Evolutionary conservation across 1,139 yeast genomes (phyloP), one percentile per base, ranked within the genome.

Genomic region (Nadsonia commutata): DNA sequence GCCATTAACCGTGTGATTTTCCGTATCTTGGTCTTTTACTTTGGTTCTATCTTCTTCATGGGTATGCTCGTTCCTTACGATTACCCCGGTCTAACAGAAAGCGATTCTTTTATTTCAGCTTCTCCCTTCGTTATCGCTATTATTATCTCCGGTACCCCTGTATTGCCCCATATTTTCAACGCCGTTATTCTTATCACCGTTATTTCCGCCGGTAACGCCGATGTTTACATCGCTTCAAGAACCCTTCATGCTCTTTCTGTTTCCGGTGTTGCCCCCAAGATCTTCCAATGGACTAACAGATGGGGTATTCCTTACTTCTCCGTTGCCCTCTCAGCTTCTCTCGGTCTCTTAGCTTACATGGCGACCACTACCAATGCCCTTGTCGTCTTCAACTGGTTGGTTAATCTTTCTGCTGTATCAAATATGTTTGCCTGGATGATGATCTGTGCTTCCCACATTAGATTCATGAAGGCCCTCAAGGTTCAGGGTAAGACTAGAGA

Each of bases 61-160:
- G 88, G 90, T 46, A 70, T 80, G 76, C 74, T 82, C 60, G 90
- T 82, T 43, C 77, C 86, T 33, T 77, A 78, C 50, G 72, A 70
- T 52, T 88, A 80, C 59, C 74, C 76, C 37, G 58, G 66, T 48
- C 68, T 78, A 52, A 49, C 62, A 20, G 65, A 70, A 20, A 56
- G 58, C 1, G 58, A 53, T 31, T 68, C 71, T 13, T 68, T 74
- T 45, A 84, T 84, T 17, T 70, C 80, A 45, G 84, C 88, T n/a
- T 80, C 90, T 17, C 93, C 94, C 38, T 81, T 81, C 57, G 78
- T 71, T 44, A 72, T 74, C 50, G 79, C 79, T 27, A 71, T 74
- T 42, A 59, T 72, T 51, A 78, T 78, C 59, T 74, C 83, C 2
- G 88, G 90, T 40, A 82, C 90, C 66, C 67, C 50, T 8, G 52